Percentiles rank a stretch among this genome's conserved stretches.
Evolutionary conservation across 1,139 yeast genomes (phyloP).

Genomic region (Protomyces macrosporus): DNA sequence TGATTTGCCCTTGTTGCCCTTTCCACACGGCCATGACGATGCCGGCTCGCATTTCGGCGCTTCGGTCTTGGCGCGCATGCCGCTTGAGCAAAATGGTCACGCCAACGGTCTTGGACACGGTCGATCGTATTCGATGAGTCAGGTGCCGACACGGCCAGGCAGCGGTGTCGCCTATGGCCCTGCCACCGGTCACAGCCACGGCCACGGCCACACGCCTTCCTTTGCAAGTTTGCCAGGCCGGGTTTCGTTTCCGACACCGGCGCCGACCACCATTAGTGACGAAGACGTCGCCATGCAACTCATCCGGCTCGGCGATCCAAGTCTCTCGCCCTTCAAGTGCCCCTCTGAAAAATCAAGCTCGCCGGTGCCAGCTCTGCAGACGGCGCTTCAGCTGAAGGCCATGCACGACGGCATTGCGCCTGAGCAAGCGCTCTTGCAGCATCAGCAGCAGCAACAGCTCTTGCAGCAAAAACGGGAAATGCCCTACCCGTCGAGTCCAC

Average conservation of each 20-base stretch:
- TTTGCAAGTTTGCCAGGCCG: conserved; percentile 11
- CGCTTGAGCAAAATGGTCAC: background rate
- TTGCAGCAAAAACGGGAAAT: conserved; percentile 2
- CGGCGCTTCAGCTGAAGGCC: conserved; percentile 17
- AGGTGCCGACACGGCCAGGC: background rate
- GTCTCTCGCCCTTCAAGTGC: conserved; percentile 18
- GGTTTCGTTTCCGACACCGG: conserved; percentile 25
- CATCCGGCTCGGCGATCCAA: conserved; percentile 28
- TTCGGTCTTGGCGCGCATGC: background rate
- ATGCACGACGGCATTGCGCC: conserved; percentile 4
- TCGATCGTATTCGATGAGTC: background rate
- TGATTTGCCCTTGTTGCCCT: conserved; percentile 18
- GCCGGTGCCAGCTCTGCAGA: conserved; percentile 12
- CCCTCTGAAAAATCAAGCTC: conserved; percentile 13
- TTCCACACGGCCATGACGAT: background rate
- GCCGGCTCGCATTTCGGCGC: background rate
- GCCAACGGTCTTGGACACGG: background rate
- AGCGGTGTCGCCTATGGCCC: background rate
- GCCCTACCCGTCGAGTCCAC: conserved; percentile 22
- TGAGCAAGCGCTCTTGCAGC: background rate
- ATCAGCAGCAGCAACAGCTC: background rate
- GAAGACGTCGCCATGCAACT: conserved; percentile 29
- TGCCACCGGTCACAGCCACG: conserved; percentile 3
- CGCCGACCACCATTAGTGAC: conserved; percentile 27
- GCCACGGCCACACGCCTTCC: conserved; percentile 8